Evolutionary conservation across 2,329 filamentous ascomycete genomes (phyloP).

Genomic region (Fusarium sp.): DNA sequence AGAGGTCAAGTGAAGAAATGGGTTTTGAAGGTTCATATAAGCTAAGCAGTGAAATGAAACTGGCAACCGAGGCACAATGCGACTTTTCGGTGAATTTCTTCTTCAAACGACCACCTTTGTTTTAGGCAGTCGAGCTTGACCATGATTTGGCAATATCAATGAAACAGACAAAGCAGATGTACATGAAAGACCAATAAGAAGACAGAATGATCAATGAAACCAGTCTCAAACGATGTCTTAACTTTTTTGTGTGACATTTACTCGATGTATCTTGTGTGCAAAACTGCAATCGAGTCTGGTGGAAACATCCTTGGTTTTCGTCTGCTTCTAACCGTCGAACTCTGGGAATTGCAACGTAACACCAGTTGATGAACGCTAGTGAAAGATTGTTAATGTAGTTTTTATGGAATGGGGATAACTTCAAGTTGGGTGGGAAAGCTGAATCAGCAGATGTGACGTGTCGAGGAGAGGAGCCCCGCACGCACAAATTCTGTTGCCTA

Average conservation of each 20-base stretch:
- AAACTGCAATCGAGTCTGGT: neutral
- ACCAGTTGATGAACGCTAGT: neutral
- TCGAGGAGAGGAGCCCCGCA: neutral
- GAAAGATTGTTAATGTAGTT: neutral
- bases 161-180: slow-evolving; percentile 16
- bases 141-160: neutral
- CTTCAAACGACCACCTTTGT: neutral
- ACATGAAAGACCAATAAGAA: slow-evolving; percentile 19
- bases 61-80: neutral
- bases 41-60: neutral
- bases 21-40: slow-evolving; percentile 2
- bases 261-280: neutral
- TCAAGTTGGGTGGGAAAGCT: neutral
- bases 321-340: neutral
- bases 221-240: neutral
- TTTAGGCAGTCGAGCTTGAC: neutral
- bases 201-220: neutral
- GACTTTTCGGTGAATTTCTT: slow-evolving; percentile 4
- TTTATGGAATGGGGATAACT: neutral
- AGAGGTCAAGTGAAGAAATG: neutral
- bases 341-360: neutral
- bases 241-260: neutral
- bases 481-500: neutral
- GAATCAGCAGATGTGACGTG: slow-evolving; percentile 1
- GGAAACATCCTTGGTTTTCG: neutral